These are phyloP conservation scores for Stephania japonica DNA, from an alignment of 164 flowering plant genomes.

Conservation along the genomic window DNA sequence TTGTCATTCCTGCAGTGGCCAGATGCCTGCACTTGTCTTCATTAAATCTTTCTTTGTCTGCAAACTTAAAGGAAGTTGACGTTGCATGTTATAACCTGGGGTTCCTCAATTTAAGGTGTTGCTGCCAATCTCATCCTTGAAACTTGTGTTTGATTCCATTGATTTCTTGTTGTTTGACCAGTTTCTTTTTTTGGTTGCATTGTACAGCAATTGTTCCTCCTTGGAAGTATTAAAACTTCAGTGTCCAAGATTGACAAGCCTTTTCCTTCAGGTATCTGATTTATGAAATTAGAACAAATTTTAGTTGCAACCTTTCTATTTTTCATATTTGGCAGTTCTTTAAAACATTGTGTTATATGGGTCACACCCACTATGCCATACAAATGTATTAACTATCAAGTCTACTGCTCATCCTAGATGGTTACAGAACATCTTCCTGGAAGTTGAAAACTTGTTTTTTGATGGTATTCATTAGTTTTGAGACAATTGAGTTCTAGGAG, in stretches of 20 bases:
- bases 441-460: background rate
- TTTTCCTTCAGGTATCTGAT: conserved; percentile 84
- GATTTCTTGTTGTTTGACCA: background rate
- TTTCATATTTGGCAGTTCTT: background rate
- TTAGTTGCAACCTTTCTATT: background rate
- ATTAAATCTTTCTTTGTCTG: conserved; percentile 78
- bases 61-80: conserved; percentile 82
- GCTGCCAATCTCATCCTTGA: background rate
- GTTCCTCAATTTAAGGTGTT: conserved; percentile 82
- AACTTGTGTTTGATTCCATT: background rate
- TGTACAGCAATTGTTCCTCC: conserved; percentile 69
- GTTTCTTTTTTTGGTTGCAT: conserved; percentile 5
- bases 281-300: background rate
- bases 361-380: background rate
- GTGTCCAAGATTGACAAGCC: conserved; percentile 81
- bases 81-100: conserved; percentile 62
- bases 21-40: conserved; percentile 66
- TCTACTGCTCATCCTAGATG: background rate
- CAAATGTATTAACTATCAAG: background rate
- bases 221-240: conserved; percentile 72
- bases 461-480: background rate
- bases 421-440: background rate
- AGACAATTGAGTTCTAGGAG: background rate
- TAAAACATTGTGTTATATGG: background rate
- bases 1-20: conserved; percentile 65